Percentiles rank a stretch among this genome's conserved stretches.
These are phyloP conservation scores for Cordyceps militaris DNA, from an alignment of 2,329 filamentous ascomycete genomes.

Conservation along the genomic window DNA sequence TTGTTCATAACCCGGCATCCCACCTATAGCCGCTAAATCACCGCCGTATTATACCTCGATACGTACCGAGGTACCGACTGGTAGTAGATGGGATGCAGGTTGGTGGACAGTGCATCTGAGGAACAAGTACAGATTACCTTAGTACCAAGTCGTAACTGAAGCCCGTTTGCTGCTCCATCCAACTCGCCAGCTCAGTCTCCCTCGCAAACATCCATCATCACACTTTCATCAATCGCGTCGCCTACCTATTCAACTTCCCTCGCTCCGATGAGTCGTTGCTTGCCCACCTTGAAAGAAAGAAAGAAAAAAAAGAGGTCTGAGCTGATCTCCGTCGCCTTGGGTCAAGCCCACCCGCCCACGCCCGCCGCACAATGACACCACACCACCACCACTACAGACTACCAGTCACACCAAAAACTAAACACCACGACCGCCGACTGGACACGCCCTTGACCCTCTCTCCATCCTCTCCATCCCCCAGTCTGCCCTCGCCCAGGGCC, in stretches of 20 bases:
- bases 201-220: not conserved
- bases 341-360: not conserved
- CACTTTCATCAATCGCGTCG: not conserved
- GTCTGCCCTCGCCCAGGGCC: constrained; percentile 1
- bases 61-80: too few species aligned
- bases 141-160: too few species aligned
- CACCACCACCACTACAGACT: not conserved
- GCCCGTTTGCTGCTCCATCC: too few species aligned
- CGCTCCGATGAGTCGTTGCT: not conserved
- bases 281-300: too few species aligned
- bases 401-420: too few species aligned
- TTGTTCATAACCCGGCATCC: too few species aligned
- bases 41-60: too few species aligned
- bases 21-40: too few species aligned
- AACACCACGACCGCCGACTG: not conserved
- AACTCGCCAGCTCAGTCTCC: not conserved
- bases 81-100: too few species aligned
- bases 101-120: too few species aligned
- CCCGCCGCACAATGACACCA: not conserved
- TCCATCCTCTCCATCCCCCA: not conserved
- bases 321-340: constrained; percentile 1
- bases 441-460: not conserved
- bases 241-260: not conserved
- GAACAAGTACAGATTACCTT: too few species aligned
- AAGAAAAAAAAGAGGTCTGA: constrained; percentile 4